Evolutionary conservation across 371 early-diverging fungal species (phyloP), one percentile per base, ranked within the genome.

Genomic region (Circinella umbellata): DNA sequence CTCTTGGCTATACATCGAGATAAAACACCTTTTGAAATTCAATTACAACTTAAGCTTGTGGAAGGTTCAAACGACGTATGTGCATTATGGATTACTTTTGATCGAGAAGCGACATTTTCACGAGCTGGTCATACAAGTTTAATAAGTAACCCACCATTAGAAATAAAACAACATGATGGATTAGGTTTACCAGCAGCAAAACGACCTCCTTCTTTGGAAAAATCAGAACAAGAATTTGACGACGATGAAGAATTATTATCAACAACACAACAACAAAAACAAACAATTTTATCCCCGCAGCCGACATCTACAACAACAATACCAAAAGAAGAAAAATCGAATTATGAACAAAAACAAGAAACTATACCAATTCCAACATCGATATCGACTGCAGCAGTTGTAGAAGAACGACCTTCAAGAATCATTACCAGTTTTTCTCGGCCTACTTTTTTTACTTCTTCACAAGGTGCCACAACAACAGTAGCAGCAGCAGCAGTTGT

Each of bases 1-100:
- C 74, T 91, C 5, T 72, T 86, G 14, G 90, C 88, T 8, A 67
- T 89, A 17, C 92, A 92, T 72, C 83, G 91, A 20, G 92, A 92
- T 68, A 88, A 88, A 4, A 85, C 88, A 0, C 82, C 80, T 0
- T 78, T 92, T 54, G 85, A 85, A 60, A 80, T 92, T 42, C 87
- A 90, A 57, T 79, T 91, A 27, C 91, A 90, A 62, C 79, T 90
- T 38, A 84, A 90, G 34, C 73, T 87, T 57, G 79, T 90, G 1
- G 78, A 84, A 42, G 80, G 81, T 0, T 71, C 80, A 2, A 78
- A 84, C 17, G 90, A 86, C 20, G 64, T 89, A 51, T 88, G 79
- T 74, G 90, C 91, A 7, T 72, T 91, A 39, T 92, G 92, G 92
- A 88, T 92, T 34, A 88, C 91, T 0, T 92, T 86, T 72, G 89